Base-by-base conservation (phyloP, 495 filamentous ascomycete genomes). In the Hypoxylon subgilvum region DNA sequence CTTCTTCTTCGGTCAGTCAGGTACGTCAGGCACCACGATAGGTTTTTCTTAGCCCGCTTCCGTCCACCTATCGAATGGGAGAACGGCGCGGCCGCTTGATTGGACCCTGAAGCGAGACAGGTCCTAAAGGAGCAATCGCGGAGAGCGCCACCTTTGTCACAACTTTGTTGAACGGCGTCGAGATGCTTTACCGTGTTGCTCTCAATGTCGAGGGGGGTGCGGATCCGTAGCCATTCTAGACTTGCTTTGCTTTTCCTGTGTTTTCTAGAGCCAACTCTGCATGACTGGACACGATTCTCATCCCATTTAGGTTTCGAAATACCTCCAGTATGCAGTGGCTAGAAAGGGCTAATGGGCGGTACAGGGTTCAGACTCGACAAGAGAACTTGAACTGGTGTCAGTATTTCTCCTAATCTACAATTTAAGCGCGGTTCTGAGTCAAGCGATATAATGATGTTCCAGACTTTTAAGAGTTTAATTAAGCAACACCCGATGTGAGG, bases 61-160 rank as follows among this genome's bases (percentile, higher is more conserved):
- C 36, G 50, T 41, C 32, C n/a, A 23, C 18, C 25, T 51, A 50
- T 64, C 35, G 50, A 42, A 51, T 59, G 36, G 14, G 44, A 17
- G 52, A 16, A 40, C 28, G 31, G 47, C 13, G 40, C 19, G 12
- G 25, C 23, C 9, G 18, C 6, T 41, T 55, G 49, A 64, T 64
- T 64, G 61, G 61, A 42, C 32, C 2, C 10, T 40, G 48, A 59
- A 59, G 48, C 54, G 61, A 64, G 21, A 25, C 10, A 30, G 25
- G 41, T 55, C 61, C 61, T 14, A 64, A 64, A 43, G 43, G 19
- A 63, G 60, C 48, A 51, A 62, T 45, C 34, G 22, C 28, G 32
- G 25, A 56, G 47, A 52, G 19, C 44, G 31, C 3, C 31, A 38
- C 13, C 23, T 27, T 27, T 27, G n/a, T 7, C 4, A 36, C 27